Percentiles rank a stretch among this genome's conserved stretches.
phyloP scores from a whole-genome alignment of 345 rosid genomes.

The Hypericum androsaemum region DNA sequence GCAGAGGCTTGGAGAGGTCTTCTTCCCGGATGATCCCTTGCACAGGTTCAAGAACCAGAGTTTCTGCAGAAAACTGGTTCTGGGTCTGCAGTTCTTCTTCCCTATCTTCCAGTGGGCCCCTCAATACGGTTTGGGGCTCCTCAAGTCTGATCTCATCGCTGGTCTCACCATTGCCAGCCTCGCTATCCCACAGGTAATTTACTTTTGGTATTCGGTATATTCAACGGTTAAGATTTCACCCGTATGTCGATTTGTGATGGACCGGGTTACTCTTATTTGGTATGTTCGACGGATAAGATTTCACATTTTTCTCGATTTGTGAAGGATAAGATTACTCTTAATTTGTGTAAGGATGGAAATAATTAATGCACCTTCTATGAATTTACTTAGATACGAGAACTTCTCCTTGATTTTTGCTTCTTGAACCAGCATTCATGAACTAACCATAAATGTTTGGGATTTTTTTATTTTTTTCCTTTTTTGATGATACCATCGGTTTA shows the following conservation, averaged over 20 bases:
- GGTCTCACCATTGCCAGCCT: slow-evolving; percentile 99
- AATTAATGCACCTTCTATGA: too few relatives aligned
- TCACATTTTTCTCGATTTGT: too few relatives aligned
- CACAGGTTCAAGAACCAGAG: slow-evolving; percentile 71
- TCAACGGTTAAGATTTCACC: not conserved
- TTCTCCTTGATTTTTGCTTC: too few relatives aligned
- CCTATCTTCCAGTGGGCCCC: slow-evolving; percentile 84
- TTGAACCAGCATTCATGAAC: too few relatives aligned
- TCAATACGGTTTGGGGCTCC: slow-evolving; percentile 42
- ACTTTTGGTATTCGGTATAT: not conserved
- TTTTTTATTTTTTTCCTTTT: too few relatives aligned
- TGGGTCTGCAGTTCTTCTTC: slow-evolving; percentile 59
- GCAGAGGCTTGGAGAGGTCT: slow-evolving; percentile 51
- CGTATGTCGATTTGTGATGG: not conserved
- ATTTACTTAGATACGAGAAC: too few relatives aligned
- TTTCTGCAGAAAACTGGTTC: slow-evolving; percentile 37
- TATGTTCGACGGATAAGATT: too few relatives aligned
- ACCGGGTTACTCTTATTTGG: too few relatives aligned
- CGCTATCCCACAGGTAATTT: slow-evolving; percentile 85
- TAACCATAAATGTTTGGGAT: too few relatives aligned
- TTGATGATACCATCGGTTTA: too few relatives aligned
- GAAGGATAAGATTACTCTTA: too few relatives aligned
- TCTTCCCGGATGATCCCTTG: slow-evolving; percentile 96
- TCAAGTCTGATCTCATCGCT: slow-evolving; percentile 80
- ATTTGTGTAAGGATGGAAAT: too few relatives aligned